Conservation (phyloP, 169 alveolate species). For the Toxoplasma gondii region DNA sequence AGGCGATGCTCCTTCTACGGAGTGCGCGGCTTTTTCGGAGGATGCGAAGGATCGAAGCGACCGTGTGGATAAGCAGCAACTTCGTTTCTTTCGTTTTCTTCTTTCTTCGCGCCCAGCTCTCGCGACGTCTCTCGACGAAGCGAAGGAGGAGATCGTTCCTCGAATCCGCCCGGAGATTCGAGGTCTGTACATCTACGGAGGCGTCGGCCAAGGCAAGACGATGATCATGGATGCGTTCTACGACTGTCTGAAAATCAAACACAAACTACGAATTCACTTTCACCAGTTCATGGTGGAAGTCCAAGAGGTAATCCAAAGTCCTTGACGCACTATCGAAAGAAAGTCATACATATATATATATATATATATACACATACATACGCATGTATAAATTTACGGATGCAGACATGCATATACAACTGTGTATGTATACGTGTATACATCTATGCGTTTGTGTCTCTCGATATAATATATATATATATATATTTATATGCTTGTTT, state of each 20-base stretch:
- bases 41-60: too few species aligned
- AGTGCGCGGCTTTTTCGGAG: too few species aligned
- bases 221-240: slow-evolving; percentile 84
- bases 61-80: too few species aligned
- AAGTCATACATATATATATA: neutral
- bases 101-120: neutral
- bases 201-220: slow-evolving; percentile 89
- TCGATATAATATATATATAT: neutral
- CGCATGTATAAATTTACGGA: too few species aligned
- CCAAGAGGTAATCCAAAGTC: slow-evolving; percentile 41
- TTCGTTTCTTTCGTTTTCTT: too few species aligned
- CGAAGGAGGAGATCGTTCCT: neutral
- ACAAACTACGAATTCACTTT: slow-evolving; percentile 80
- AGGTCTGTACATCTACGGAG: slow-evolving; percentile 85
- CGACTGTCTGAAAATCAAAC: slow-evolving; percentile 69
- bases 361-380: neutral
- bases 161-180: neutral
- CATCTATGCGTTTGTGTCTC: too few species aligned
- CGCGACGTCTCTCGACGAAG: neutral
- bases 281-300: slow-evolving; percentile 83
- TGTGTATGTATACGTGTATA: too few species aligned
- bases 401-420: too few species aligned
- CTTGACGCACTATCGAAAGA: neutral
- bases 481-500: neutral
- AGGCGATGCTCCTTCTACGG: too few species aligned